These are phyloP conservation scores for Fusarium piperis DNA, from an alignment of 2,329 filamentous ascomycete species.

Conservation along the genomic window DNA sequence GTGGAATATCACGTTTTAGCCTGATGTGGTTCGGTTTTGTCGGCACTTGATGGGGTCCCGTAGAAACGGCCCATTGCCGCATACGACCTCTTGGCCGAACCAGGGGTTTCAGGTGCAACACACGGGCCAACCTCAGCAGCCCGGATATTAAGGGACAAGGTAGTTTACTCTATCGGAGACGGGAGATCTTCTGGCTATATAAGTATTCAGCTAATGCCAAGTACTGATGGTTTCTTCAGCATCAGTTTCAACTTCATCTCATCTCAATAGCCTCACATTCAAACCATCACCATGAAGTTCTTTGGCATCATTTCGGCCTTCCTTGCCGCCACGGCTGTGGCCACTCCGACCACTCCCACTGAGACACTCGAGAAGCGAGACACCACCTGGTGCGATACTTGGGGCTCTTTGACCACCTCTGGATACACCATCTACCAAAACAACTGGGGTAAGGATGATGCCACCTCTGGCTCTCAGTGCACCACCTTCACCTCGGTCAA, in stretches of 20 bases:
- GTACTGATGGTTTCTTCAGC: neutral
- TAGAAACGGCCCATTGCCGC: constrained; percentile 5
- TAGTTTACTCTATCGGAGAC: neutral
- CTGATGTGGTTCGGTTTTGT: constrained; percentile 12
- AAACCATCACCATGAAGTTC: constrained; percentile 34
- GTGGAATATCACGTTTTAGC: constrained; percentile 5
- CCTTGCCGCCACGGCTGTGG: constrained; percentile 43
- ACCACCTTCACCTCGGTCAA: constrained; percentile 50
- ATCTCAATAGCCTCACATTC: neutral
- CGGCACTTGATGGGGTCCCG: constrained; percentile 22
- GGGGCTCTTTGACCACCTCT: constrained; percentile 48
- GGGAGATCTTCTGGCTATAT: constrained; percentile 7
- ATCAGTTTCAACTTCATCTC: neutral
- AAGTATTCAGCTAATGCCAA: constrained; percentile 8
- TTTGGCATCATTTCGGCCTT: constrained; percentile 39
- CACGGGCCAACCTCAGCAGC: constrained; percentile 3
- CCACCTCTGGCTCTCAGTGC: constrained; percentile 54
- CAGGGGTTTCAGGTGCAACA: constrained; percentile 22
- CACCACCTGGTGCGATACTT: constrained; percentile 52
- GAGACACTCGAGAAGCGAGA: constrained; percentile 48
- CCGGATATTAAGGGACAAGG: neutral
- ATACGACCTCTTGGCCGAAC: constrained; percentile 15
- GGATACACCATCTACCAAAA: constrained; percentile 63
- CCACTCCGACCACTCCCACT: constrained; percentile 40
- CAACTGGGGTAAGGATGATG: constrained; percentile 56